Base-by-base conservation (phyloP, 306 rosid species). In the Pyrus pyrifolia region DNA sequence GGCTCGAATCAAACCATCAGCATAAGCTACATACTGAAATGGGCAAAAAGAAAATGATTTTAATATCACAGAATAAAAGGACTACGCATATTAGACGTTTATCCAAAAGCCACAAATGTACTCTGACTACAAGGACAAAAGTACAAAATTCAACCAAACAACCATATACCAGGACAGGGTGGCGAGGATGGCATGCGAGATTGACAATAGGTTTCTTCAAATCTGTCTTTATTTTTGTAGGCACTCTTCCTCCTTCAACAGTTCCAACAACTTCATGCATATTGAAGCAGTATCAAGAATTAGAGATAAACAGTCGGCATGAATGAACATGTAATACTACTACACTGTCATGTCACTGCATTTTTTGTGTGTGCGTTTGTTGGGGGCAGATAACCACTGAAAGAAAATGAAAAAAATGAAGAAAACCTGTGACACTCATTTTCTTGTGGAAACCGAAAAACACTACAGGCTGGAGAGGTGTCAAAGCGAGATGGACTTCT, bases 181-280 rank as follows among this genome's bases (percentile, higher is more conserved):
- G 98, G 79, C 99, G 98, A 82, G 99, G 99, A 87, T 96, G 98
- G 86, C 99, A 96, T 60, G 98, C 93, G 83, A 96, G 92, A 85
- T 96, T 96, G 83, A 96, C 93, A 84, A 96, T 69, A 68, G 99
- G 97, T 80, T 92, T 96, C 89, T 96, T 96, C 88, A 96, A 79
- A 82, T 96, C 99, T 79, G 99, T 82, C 87, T 96, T 96, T 77
- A 96, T 92, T 84, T 92, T 96, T 78, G 99, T 96, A 23, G 99
- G 99, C 8, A 87, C 85, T 80, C 96, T 88, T 64, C 99, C 99
- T 4, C 99, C 99, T 88, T 96, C 99, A 72, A 96, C 88, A 57
- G 98, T 92, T 80, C 99, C 99, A 85, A 96, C 99, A 87, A 92
- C 99, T 96, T 80, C 87, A 82, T 79, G 78, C 80, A 79, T 77